Evolutionary conservation across 495 filamentous ascomycete species (phyloP).

Genomic region (Penicillium salamii): DNA sequence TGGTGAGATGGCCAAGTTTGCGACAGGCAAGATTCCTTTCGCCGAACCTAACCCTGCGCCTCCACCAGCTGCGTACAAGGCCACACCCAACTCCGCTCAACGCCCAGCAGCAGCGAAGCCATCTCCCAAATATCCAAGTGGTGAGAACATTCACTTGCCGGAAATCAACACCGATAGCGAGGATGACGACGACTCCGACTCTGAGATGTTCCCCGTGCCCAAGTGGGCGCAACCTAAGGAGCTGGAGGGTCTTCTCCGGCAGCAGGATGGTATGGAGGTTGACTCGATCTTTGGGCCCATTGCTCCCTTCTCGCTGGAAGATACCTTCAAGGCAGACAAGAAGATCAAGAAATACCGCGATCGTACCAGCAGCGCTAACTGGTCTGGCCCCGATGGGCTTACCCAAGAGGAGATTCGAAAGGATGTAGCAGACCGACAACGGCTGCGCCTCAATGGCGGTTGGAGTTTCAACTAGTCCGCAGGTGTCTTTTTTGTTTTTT

Average conservation of each 20-base stretch:
- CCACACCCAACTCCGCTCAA: constrained; percentile 38
- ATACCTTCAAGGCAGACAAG: constrained; percentile 83
- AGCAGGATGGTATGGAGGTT: constrained; percentile 81
- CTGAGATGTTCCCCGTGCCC: constrained; percentile 58
- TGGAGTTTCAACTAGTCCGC: constrained; percentile 71
- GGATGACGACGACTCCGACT: constrained; percentile 67
- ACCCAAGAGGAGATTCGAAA: constrained; percentile 83
- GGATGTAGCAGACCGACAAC: constrained; percentile 77
- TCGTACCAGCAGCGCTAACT: constrained; percentile 90
- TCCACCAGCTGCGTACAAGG: constrained; percentile 52
- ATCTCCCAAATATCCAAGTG: constrained; percentile 74
- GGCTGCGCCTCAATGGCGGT: constrained; percentile 76
- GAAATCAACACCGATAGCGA: constrained; percentile 88
- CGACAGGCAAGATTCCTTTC: constrained; percentile 87
- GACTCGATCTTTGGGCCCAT: constrained; percentile 88
- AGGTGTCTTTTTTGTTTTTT: not conserved
- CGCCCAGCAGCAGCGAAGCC: constrained; percentile 54
- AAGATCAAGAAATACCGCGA: constrained; percentile 80
- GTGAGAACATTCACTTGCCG: constrained; percentile 79
- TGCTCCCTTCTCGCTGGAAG: constrained; percentile 83
- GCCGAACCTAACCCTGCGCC: constrained; percentile 61
- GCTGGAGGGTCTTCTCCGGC: constrained; percentile 61
- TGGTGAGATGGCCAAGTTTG: constrained; percentile 75
- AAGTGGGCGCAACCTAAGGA: constrained; percentile 84
- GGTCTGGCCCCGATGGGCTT: constrained; percentile 77